phyloP scores from a whole-genome alignment of 805 yeast genomes.

The Ogataea henricii region DNA sequence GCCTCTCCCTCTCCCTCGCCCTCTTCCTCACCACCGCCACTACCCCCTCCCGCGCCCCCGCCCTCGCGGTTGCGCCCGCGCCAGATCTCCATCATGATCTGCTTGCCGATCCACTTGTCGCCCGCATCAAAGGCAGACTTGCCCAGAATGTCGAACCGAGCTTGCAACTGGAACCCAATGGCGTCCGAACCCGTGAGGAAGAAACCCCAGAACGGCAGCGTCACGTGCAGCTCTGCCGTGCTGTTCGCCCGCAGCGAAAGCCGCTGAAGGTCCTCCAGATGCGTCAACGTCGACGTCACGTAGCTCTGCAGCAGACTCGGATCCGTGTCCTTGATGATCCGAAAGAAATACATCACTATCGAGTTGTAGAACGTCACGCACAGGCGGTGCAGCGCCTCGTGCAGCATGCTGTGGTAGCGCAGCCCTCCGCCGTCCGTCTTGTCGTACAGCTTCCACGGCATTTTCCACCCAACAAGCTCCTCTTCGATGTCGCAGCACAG shows the following conservation, averaged over 20 bases:
- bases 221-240: constrained; percentile 29
- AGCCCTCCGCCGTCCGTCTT: constrained; percentile 18
- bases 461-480: constrained; percentile 47
- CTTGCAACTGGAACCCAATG: constrained; percentile 33
- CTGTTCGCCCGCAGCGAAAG: constrained; percentile 23
- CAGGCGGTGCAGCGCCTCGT: constrained; percentile 43
- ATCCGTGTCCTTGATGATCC: constrained; percentile 47
- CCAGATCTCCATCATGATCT: constrained; percentile 54
- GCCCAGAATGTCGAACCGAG: constrained; percentile 35
- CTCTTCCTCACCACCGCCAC: too few relatives aligned
- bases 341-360: constrained; percentile 44
- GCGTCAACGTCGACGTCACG: constrained; percentile 38
- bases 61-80: constrained; percentile 37
- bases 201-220: constrained; percentile 52
- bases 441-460: constrained; percentile 45
- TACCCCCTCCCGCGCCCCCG: too few relatives aligned
- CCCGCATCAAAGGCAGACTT: constrained; percentile 38
- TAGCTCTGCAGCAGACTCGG: constrained; percentile 38
- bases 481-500: constrained; percentile 58
- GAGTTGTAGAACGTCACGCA: constrained; percentile 45
- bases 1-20: too few relatives aligned
- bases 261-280: constrained; percentile 35
- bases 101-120: constrained; percentile 57
- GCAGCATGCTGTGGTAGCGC: constrained; percentile 40
- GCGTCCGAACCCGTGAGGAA: constrained; percentile 48